A percentile compares a stretch with the other conserved stretches of the same genome.
These are phyloP conservation scores for Cardiospermum halicacabum DNA, from an alignment of 345 rosid genomes.

Conservation along the genomic window DNA sequence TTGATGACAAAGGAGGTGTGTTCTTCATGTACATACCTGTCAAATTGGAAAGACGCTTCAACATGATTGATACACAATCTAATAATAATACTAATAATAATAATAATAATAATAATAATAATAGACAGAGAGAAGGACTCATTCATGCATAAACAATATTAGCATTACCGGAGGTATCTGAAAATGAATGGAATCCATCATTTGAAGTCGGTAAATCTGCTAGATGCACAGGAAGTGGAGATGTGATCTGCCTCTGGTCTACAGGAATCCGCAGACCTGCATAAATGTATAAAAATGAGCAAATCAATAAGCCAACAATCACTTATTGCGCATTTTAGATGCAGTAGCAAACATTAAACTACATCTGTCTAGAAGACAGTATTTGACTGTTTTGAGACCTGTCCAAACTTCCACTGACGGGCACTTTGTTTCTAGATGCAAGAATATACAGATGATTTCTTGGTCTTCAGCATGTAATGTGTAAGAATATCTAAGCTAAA, in stretches of 20 bases:
- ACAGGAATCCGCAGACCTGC: constrained; percentile 68
- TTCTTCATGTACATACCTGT: constrained; percentile 67
- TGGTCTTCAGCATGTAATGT: not conserved
- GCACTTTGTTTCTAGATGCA: not conserved
- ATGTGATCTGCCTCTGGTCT: constrained; percentile 78
- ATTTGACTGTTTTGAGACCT: not conserved
- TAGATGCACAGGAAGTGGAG: constrained; percentile 82
- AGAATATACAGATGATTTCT: not conserved
- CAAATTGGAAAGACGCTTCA: constrained; percentile 7
- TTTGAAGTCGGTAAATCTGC: constrained; percentile 56
- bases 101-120: too few relatives aligned
- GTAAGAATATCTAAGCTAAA: not conserved
- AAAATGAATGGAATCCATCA: constrained; percentile 52
- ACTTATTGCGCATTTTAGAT: constrained; percentile 11
- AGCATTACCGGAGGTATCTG: constrained; percentile 55
- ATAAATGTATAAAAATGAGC: constrained; percentile 11
- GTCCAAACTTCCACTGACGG: not conserved
- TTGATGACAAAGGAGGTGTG: constrained; percentile 54
- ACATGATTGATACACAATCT: constrained; percentile 8
- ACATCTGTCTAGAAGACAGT: not conserved
- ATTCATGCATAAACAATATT: not conserved
- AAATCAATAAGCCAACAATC: constrained; percentile 5
- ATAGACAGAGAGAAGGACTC: too few relatives aligned
- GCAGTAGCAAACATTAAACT: not conserved
- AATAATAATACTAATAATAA: too few relatives aligned